These are phyloP conservation scores for Colletotrichum melonis DNA, from an alignment of 2,329 filamentous ascomycete genomes.

Conservation along the genomic window DNA sequence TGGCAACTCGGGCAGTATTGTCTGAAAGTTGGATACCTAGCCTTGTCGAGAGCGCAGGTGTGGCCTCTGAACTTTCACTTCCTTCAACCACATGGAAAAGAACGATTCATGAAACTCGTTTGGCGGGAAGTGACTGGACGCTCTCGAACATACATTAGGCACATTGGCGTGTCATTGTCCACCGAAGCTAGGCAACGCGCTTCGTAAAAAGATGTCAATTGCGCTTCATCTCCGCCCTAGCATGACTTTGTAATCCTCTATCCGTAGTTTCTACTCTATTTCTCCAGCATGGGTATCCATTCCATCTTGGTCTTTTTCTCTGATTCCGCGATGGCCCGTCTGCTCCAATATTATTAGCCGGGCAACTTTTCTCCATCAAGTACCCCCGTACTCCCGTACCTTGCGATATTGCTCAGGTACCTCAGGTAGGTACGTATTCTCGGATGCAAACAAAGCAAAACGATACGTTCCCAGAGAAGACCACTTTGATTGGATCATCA, in stretches of 20 bases:
- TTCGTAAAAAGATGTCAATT: not conserved
- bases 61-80: not conserved
- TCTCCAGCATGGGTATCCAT: not conserved
- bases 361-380: not conserved
- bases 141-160: not conserved
- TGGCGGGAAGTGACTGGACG: not conserved
- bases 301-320: not conserved
- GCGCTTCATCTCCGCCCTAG: not conserved
- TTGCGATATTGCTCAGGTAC: too few relatives aligned
- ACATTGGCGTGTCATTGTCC: not conserved
- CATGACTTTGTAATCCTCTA: not conserved
- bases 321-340: not conserved
- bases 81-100: not conserved
- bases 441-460: not conserved
- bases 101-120: slow-evolving; percentile 6
- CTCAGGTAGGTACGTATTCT: not conserved
- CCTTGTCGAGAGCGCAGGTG: not conserved
- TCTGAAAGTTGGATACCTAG: too few relatives aligned
- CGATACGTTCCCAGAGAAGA: not conserved
- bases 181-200: not conserved
- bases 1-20: not conserved
- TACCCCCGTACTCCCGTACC: not conserved
- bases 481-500: not conserved
- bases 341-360: not conserved
- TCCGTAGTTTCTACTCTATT: not conserved